These are phyloP conservation scores for Claviceps sp. DNA, from an alignment of 2,329 filamentous ascomycete species.

Conservation along the genomic window DNA sequence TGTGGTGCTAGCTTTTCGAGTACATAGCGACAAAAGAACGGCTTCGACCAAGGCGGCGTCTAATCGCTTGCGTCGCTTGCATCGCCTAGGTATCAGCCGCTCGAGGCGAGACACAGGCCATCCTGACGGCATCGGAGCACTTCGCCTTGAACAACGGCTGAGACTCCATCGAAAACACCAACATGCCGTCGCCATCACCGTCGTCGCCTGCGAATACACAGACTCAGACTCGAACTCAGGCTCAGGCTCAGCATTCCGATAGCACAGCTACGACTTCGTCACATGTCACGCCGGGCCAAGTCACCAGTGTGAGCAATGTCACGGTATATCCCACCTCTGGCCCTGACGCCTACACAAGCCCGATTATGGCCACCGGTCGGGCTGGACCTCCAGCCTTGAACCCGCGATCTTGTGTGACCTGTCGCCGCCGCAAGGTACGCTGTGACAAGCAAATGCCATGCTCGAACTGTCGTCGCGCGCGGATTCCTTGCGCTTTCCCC, in stretches of 20 bases:
- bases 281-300: constrained; percentile 8
- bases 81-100: background rate
- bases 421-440: constrained; percentile 51
- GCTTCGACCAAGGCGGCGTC: background rate
- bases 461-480: constrained; percentile 57
- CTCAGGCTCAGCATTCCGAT: constrained; percentile 8
- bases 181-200: constrained; percentile 10
- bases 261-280: constrained; percentile 6
- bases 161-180: constrained; percentile 11
- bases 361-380: constrained; percentile 21
- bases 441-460: constrained; percentile 70
- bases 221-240: background rate
- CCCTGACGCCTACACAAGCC: constrained; percentile 23
- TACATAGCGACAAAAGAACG: background rate
- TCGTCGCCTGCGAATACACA: constrained; percentile 8
- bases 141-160: background rate
- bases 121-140: background rate
- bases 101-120: background rate
- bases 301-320: constrained; percentile 12
- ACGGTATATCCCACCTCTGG: constrained; percentile 28
- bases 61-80: background rate
- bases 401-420: constrained; percentile 36
- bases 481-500: constrained; percentile 61
- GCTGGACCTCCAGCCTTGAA: constrained; percentile 25
- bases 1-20: background rate